Base-by-base conservation (phyloP, 257 asterid species). In the Rhazya stricta region DNA sequence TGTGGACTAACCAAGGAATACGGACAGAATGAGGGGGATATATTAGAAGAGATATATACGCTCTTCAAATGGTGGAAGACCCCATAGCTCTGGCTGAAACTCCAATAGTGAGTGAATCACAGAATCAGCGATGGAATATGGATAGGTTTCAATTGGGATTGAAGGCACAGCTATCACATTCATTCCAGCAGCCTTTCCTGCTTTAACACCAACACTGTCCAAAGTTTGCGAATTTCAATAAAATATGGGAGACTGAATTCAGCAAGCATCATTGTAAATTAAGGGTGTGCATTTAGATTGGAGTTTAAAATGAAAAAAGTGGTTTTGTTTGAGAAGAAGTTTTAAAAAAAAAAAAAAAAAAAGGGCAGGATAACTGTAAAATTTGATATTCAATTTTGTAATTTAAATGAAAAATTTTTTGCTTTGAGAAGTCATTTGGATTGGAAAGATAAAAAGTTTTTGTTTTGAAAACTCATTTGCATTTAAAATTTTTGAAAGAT, bases 141-240 rank as follows among this genome's bases (percentile, higher is more conserved):
- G 72, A 79, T 90, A 89, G 32, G 58, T 74, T 80, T 86, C 97
- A 70, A 65, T 76, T 71, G 84, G 89, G 63, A 91, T 79, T 12
- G 97, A 90, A 51, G 98, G 98, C 75, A 91, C 98, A 11, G 97
- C 97, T 72, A 86, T 86, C 66, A 93, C 98, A 69, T 83, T 85
- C 98, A 90, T 93, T 78, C 89, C 86, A 68, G 98, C 96, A 74
- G 98, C 96, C 79, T 87, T 91, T 75, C 92, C 97, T 51, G 96
- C 98, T 87, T 79, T 90, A n/a, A 93, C 91, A 23, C 98, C 98
- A 0, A 90, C 88, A 27, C 98, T 93, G 90, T 81, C 74, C 69
- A 75, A 77, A 78, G n/a, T 74, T 71, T 58, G 53, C 66, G 21
- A 42, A 50, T 58, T 23, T 41, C 27, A 43, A 11, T n/a, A 50